Base-by-base conservation (phyloP, 2,329 filamentous ascomycete species). In the Alternaria postmessia region DNA sequence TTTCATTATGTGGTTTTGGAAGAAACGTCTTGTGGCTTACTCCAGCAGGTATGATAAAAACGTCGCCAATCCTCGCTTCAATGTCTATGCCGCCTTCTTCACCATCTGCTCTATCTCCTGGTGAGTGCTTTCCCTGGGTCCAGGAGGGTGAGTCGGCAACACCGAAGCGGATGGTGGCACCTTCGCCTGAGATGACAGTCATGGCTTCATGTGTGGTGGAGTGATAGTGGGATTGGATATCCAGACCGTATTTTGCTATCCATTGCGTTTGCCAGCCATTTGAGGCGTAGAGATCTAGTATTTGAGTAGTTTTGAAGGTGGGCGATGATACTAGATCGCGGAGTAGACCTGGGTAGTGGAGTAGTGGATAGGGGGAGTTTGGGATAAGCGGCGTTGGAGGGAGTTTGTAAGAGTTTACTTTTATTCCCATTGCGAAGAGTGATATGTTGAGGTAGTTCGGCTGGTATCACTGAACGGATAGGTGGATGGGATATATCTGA, bases 11-110 rank as follows among this genome's bases (percentile, higher is more conserved):
- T 0, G 83, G 82, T 8, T 53, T 67, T 0, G 83, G 77, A 32
- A 83, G 65, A 62, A 81, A 81, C 0, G 84, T 86, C 74, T 87
- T 87, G 66, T 88, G 86, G 9, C 84, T 81, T 1, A 85, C 80
- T 0, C 86, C 86, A 0, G 85, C 84, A 0, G 87, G 87, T 3
- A 88, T 78, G 16, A 88, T 75, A 61, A 89, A 88, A 0, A 88
- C 85, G 64, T 89, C 87, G 1, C 87, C 87, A 0, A 81, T 75
- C 1, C 77, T 63, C 0, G 83, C 86, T 4, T 80, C 59, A 0
- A 88, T 53, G 47, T 83, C 79, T 0, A 88, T 56, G 0, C 84
- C 86, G 0, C 83, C 84, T 0, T 78, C 69, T 61, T 88, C 85
- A 26, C 75, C 76, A 0, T 63, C 75, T 0, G 81, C 83, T 48